These are phyloP conservation scores for Collybia mongolica DNA, from an alignment of 768 basidiomycete genomes.

Conservation along the genomic window DNA sequence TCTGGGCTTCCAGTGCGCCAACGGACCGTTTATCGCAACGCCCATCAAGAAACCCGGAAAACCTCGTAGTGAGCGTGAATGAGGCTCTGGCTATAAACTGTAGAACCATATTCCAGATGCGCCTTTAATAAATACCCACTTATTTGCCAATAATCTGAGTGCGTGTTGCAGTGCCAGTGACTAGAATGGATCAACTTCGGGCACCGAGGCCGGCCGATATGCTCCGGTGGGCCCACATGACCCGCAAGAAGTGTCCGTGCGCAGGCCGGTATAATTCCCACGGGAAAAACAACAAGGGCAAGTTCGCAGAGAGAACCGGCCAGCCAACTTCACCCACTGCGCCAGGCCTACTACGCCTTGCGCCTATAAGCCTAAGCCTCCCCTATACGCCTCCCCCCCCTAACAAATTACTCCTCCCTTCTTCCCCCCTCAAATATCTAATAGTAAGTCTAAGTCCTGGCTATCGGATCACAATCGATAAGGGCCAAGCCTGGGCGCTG, in stretches of 20 bases:
- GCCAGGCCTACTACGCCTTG: background rate
- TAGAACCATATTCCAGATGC: no score
- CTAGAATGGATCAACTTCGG: no score
- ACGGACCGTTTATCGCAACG: slow-evolving; percentile 22
- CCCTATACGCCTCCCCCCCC: background rate
- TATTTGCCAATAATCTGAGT: no score
- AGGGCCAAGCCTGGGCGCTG: no score
- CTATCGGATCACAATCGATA: no score
- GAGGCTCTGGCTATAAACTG: no score
- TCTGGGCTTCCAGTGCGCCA: slow-evolving; percentile 29
- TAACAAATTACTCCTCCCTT: background rate
- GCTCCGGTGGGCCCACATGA: no score
- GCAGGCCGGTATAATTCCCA: slow-evolving; percentile 7
- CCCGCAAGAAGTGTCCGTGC: slow-evolving; percentile 4
- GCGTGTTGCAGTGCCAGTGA: no score
- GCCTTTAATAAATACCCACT: no score
- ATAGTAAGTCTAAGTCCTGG: background rate
- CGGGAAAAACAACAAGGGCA: slow-evolving; percentile 1
- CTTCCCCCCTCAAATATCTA: background rate
- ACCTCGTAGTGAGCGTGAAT: no score
- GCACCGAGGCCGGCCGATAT: no score
- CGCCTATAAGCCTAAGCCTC: background rate
- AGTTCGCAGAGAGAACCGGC: background rate
- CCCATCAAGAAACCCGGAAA: background rate
- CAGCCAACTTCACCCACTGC: background rate